phyloP scores from a whole-genome alignment of 2,329 filamentous ascomycete genomes.

The Talaromyces sp. region DNA sequence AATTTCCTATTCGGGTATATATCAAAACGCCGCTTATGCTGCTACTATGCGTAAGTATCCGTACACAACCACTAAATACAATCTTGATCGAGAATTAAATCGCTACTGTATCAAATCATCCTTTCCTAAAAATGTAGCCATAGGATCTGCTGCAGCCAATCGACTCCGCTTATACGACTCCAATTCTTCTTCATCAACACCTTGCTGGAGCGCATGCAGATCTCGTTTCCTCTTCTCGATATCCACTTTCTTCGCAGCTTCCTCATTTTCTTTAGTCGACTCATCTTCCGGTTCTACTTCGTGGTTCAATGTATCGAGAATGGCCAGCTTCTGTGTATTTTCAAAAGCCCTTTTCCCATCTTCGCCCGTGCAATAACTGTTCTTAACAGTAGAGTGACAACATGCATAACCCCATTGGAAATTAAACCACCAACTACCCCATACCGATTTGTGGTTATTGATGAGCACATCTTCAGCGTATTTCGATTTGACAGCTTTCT shows the following conservation, averaged over 20 bases:
- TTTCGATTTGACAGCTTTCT: slow-evolving; percentile 76
- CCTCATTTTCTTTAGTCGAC: slow-evolving; percentile 20
- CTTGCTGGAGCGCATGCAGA: slow-evolving; percentile 72
- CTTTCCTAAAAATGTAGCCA: slow-evolving; percentile 75
- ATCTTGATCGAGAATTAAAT: not conserved
- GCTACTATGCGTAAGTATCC: not conserved
- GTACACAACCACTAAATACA: not conserved
- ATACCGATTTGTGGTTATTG: slow-evolving; percentile 90
- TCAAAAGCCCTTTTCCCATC: slow-evolving; percentile 79
- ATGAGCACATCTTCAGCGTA: slow-evolving; percentile 82
- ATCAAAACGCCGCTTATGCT: slow-evolving; percentile 3
- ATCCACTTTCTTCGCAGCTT: slow-evolving; percentile 32
- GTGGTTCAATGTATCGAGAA: slow-evolving; percentile 28
- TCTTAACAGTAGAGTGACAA: slow-evolving; percentile 90
- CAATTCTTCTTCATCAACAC: slow-evolving; percentile 77
- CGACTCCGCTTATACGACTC: slow-evolving; percentile 79
- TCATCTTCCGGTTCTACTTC: slow-evolving; percentile 25
- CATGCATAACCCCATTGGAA: slow-evolving; percentile 97
- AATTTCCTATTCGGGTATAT: slow-evolving; percentile 1
- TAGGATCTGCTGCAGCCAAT: slow-evolving; percentile 73
- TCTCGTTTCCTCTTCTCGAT: slow-evolving; percentile 64
- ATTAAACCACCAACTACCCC: slow-evolving; percentile 96
- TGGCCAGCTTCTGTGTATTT: slow-evolving; percentile 63
- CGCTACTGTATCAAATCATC: slow-evolving; percentile 58
- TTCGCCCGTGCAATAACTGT: slow-evolving; percentile 95